Evolutionary conservation across 257 asterid genomes (phyloP), one percentile per base, ranked within the genome.

Genomic region (Coffea canephora): DNA sequence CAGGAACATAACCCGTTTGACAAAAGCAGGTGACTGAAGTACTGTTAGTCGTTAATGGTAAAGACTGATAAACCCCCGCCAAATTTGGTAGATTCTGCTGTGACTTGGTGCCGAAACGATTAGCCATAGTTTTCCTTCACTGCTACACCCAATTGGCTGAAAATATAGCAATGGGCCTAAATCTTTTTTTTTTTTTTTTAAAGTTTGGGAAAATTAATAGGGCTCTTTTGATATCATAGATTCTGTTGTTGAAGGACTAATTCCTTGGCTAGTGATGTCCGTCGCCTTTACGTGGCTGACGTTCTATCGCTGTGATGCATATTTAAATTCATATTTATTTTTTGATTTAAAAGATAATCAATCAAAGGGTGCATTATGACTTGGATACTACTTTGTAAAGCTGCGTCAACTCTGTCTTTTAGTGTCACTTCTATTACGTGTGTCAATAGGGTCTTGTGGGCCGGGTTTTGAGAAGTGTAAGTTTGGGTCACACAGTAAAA

Each of bases 61-160:
- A 65, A 65, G 80, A 64, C 77, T 43, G 81, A 75, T 14, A 18
- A 69, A 80, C 75, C 57, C 86, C 89, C 50, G 82, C 87, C 74
- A 88, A 79, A 75, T 72, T 69, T 41, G 87, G 86, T 55, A 77
- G 79, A 43, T 76, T 50, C 1, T 49, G 85, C 57, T 76, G 88
- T 79, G 88, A 75, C 86, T 86, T 87, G 21, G 83, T 54, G 77
- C 94, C 84, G 36, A 86, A 82, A 64, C 74, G 78, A 64, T 82
- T 75, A 46, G 85, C 89, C 96, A 91, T 92, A 69, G 16, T 46
- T 45, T 75, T 59, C 27, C n/a, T 11, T 48, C 14, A 8, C 3
- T 21, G 3, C 41, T 57, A 14, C 0, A 61, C 14, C 71, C 12
- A 18, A 67, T 36, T 31, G 13, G 27, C 25, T 13, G 59, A 18